Conservation (phyloP, 75 land plant species). For the Pinus tabuliformis region DNA sequence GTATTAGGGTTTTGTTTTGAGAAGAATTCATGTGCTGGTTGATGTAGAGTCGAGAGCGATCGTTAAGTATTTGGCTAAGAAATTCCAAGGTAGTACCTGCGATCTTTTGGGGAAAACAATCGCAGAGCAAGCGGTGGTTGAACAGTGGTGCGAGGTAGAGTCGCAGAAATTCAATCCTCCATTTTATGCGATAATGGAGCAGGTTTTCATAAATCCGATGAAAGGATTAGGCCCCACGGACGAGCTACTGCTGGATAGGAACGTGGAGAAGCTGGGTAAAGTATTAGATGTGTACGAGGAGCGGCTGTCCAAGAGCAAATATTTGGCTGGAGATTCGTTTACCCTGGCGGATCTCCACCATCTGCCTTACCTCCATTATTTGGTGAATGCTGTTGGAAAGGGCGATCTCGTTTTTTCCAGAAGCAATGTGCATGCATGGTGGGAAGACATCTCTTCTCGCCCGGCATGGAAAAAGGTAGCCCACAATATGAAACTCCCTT, state of each 20-base stretch:
- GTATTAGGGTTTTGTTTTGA: neutral
- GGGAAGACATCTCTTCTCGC: conserved; percentile 44
- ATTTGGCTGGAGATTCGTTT: conserved; percentile 53
- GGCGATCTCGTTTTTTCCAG: conserved; percentile 21
- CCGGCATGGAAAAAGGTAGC: conserved; percentile 51
- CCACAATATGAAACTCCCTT: too few relatives aligned
- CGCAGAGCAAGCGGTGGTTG: conserved; percentile 35
- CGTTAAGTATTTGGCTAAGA: conserved; percentile 25
- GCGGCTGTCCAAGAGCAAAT: conserved; percentile 23
- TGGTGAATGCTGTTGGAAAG: conserved; percentile 15
- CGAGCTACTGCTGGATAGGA: neutral
- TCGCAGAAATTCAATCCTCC: conserved; percentile 38
- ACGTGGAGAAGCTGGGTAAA: conserved; percentile 12
- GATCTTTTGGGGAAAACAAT: conserved; percentile 13
- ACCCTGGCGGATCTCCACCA: conserved; percentile 62
- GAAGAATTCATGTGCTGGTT: neutral
- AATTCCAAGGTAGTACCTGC: conserved; percentile 25
- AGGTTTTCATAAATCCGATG: conserved; percentile 24
- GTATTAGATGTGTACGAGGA: conserved; percentile 35
- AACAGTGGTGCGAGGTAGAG: conserved; percentile 58
- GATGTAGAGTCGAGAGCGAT: conserved; percentile 54
- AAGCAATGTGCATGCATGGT: conserved; percentile 56
- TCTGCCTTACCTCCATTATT: conserved; percentile 34
- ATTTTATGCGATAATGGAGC: conserved; percentile 10
- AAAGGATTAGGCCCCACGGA: conserved; percentile 5